Base-by-base conservation (phyloP, 768 basidiomycete genomes). In the Strobilomyces confusus region DNA sequence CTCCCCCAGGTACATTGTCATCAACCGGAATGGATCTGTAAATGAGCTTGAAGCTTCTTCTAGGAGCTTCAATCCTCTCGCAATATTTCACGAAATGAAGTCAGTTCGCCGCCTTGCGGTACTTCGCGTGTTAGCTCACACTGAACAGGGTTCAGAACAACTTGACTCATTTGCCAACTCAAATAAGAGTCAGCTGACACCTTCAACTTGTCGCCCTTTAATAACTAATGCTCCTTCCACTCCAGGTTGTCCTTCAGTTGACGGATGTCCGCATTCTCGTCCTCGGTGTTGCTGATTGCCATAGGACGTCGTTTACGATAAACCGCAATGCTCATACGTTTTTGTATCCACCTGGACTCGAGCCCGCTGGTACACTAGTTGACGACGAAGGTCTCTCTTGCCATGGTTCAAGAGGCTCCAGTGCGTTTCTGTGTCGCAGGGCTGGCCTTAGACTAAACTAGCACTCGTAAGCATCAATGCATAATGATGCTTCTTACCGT, bases 81-180 rank as follows among this genome's bases (percentile, higher is more conserved):
- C 72, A 0, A 72, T 89, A n/a, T 86, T 89, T 65, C 77, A 89
- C 58, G 81, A 89, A 64, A 78, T 89, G 71, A 92, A 90, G 89
- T 89, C 57, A 55, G 77, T 71, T 25, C 26, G 12, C 44, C 29
- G 9, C 23, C 22, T 20, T 14, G 22, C 3, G 41, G 3, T 45
- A 23, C 40, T 41, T 23, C 40, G 5, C n/a, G 20, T 19, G 6
- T 20, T 30, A 33, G 19, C 54, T 52, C 26, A 57, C 44, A 8
- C 23, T n/a, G n/a, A 12, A 19, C 37, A 89, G 88, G 64, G 56
- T 82, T 43, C 89, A 89, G 68, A 86, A 72, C 60, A 83, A 89
- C 61, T 67, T 90, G 32, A 75, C 77, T 20, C 83, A 87, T 62
- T 71, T 90, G 38, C 80, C 82, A 58, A 87, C 87, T 23, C 77